Conservation (phyloP, 2,329 filamentous ascomycete species). For the Talaromyces sp. region DNA sequence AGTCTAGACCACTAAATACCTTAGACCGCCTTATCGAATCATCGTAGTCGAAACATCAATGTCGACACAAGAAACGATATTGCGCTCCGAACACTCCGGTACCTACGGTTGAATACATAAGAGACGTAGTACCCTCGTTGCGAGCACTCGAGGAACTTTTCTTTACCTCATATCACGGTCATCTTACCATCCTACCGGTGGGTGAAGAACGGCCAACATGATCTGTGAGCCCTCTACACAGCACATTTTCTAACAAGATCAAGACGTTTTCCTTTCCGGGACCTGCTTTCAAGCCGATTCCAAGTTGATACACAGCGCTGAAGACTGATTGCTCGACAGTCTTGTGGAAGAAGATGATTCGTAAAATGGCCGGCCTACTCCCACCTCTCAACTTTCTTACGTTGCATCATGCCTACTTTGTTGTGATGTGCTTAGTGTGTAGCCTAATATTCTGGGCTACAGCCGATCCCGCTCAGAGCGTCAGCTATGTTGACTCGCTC, state of each 20-base stretch:
- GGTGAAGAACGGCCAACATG: neutral
- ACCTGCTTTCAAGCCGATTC: too few species aligned
- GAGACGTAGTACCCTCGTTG: neutral
- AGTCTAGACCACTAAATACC: neutral
- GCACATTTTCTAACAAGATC: too few species aligned
- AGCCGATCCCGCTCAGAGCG: conserved; percentile 49
- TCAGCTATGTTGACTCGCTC: conserved; percentile 62
- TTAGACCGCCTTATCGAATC: conserved; percentile 4
- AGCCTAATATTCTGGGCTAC: conserved; percentile 58
- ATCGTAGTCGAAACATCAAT: neutral
- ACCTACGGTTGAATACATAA: conserved; percentile 11
- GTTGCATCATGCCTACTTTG: conserved; percentile 65
- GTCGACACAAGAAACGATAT: neutral
- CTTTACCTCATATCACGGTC: neutral
- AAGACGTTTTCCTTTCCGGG: too few species aligned
- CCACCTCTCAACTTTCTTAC: conserved; percentile 58
- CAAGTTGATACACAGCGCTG: too few species aligned
- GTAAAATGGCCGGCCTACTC: conserved; percentile 27
- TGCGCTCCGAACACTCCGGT: neutral
- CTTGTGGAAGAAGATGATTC: conserved; percentile 18
- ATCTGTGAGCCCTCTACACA: too few species aligned
- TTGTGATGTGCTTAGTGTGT: conserved; percentile 52
- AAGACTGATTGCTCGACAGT: conserved; percentile 2
- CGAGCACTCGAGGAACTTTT: neutral
- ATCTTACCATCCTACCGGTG: neutral